Evolutionary conservation across 495 filamentous ascomycete genomes (phyloP), one percentile per base, ranked within the genome.

Genomic region (Penicillium lividum): DNA sequence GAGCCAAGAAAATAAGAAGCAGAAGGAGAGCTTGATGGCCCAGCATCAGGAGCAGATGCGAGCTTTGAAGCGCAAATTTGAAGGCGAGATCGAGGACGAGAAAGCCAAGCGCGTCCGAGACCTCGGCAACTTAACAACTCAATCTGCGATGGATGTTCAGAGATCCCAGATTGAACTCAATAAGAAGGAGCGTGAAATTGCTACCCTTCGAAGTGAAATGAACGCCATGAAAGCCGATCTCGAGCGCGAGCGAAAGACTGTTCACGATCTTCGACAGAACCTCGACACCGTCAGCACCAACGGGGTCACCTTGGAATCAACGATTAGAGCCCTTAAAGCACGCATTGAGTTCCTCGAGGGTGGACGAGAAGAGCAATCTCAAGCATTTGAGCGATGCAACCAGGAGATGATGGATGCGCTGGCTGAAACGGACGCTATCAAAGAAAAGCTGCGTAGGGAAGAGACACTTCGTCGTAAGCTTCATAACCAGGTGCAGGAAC

Each of bases 401-500:
- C 77, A 85, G 52, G 79, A 86, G 44, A 85, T 96, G 69, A 87
- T 89, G 68, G 88, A 93, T 38, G 92, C 92, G 0, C 70, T 89
- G 30, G 80, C 82, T 30, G 77, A 86, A 31, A 89, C 85, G 4
- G 82, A 86, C 30, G 79, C 83, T 43, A 85, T 87, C 3, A 86
- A 91, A 51, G 88, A 91, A 56, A 97, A 93, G 67, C 76, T 99
- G 30, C 87, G 94, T 50, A 88, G 84, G 54, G 94, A 99, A 70
- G 94, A 99, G 69, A 95, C 90, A 1, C 76, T 96, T 25, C 84
- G 94, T 29, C 86, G 95, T 38, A 93, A 94, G 64, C 84, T 99
- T 9, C 96, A 97, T 77, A 97, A 98, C 69, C 93, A 96, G 70
- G 92, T 98, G 36, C 93, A 98, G 69, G 95, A 99, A 63, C 82